Percentiles rank a stretch among this genome's conserved stretches.
Evolutionary conservation across 345 rosid species (phyloP).

Genomic region (Pistacia vera): DNA sequence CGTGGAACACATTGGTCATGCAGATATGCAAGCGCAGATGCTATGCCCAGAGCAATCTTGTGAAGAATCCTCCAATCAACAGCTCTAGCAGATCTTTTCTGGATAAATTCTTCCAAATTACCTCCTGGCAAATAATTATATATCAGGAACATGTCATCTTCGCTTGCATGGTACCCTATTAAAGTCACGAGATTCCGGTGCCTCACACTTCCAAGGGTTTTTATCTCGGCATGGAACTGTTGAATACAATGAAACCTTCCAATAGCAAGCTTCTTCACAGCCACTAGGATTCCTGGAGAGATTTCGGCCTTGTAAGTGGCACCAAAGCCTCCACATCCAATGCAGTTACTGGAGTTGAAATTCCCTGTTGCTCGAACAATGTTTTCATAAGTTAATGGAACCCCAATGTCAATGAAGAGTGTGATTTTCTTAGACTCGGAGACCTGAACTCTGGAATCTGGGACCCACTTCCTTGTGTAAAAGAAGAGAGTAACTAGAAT

Average conservation of each 20-base stretch:
- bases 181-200: slow-evolving; percentile 43
- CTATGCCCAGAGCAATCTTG: slow-evolving; percentile 42
- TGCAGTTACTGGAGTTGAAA: slow-evolving; percentile 39
- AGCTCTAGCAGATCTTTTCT: slow-evolving; percentile 27
- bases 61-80: slow-evolving; percentile 36
- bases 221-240: slow-evolving; percentile 38
- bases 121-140: slow-evolving; percentile 45
- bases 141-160: slow-evolving; percentile 38
- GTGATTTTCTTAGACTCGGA: slow-evolving; percentile 32
- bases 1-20: slow-evolving; percentile 34
- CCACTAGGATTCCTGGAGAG: slow-evolving; percentile 28
- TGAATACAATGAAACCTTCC: slow-evolving; percentile 39
- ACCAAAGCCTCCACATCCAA: slow-evolving; percentile 44
- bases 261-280: slow-evolving; percentile 36
- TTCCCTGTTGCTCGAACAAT: slow-evolving; percentile 35
- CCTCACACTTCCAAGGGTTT: slow-evolving; percentile 35
- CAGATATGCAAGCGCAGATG: slow-evolving; percentile 36
- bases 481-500: slow-evolving; percentile 27
- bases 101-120: slow-evolving; percentile 37
- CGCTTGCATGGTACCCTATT: slow-evolving; percentile 43
- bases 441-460: slow-evolving; percentile 23
- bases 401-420: slow-evolving; percentile 32
- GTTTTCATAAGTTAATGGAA: slow-evolving; percentile 32
- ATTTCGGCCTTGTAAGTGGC: slow-evolving; percentile 44
- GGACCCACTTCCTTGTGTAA: slow-evolving; percentile 26